phyloP scores from a whole-genome alignment of 768 basidiomycete species.

The Baorangia bicolor region DNA sequence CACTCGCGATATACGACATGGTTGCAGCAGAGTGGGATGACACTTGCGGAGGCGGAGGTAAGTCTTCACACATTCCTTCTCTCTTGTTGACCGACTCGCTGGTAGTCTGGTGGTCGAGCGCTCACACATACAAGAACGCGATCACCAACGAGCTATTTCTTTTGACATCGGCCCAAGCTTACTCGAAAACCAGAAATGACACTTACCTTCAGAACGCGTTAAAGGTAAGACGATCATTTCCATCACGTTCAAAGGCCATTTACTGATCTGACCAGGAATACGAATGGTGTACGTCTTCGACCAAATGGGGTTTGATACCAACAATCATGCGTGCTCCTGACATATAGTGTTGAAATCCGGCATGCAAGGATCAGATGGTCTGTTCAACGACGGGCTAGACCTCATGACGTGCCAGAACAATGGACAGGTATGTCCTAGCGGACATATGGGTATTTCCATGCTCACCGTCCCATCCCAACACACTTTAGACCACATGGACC shows the following conservation, averaged over 20 bases:
- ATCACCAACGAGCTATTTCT: conserved; percentile 62
- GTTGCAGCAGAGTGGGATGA: conserved; percentile 51
- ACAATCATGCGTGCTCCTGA: neutral
- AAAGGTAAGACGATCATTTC: conserved; percentile 31
- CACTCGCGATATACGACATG: conserved; percentile 48
- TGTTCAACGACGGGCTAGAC: conserved; percentile 33
- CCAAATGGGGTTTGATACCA: neutral
- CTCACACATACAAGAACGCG: conserved; percentile 57
- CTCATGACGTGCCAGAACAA: conserved; percentile 30
- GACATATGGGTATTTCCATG: neutral
- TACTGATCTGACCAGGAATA: conserved; percentile 17
- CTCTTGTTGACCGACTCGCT: neutral
- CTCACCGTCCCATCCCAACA: neutral
- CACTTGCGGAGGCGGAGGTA: conserved; percentile 53
- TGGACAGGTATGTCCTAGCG: conserved; percentile 10
- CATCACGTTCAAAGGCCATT: neutral
- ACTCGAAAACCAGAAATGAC: conserved; percentile 35
- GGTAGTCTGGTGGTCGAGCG: conserved; percentile 57
- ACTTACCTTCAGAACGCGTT: conserved; percentile 49
- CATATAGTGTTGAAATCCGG: conserved; percentile 29
- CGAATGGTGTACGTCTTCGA: conserved; percentile 28
- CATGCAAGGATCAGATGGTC: conserved; percentile 27
- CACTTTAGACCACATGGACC: conserved; percentile 51
- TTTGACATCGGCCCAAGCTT: conserved; percentile 48
- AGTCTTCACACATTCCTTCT: neutral